Evolutionary conservation across 352 stramenopile species (phyloP).

Genomic region (Globisporangium recalcitrans): DNA sequence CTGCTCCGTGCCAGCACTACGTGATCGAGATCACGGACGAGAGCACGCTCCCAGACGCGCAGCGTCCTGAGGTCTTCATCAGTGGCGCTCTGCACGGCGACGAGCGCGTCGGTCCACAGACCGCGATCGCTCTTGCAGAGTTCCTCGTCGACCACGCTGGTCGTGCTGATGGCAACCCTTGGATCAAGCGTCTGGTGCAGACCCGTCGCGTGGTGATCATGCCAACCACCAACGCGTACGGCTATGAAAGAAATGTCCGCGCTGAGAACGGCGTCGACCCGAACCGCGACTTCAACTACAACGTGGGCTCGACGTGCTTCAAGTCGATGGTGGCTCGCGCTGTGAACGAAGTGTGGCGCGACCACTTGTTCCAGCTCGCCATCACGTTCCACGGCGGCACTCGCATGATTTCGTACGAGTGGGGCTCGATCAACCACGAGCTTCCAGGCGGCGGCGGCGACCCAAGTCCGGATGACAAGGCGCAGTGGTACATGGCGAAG

Average conservation of each 20-base stretch:
- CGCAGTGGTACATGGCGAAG: constrained; percentile 40
- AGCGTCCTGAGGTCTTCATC: constrained; percentile 92
- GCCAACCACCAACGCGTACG: constrained; percentile 90
- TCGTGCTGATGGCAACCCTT: constrained; percentile 37
- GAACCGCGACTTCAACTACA: constrained; percentile 97
- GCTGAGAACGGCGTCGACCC: constrained; percentile 87
- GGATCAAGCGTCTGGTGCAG: constrained; percentile 72
- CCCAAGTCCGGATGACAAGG: constrained; percentile 47
- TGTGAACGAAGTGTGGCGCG: constrained; percentile 94
- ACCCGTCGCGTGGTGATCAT: constrained; percentile 76
- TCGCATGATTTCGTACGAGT: constrained; percentile 94
- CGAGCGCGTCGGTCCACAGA: constrained; percentile 89
- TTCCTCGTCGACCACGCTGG: constrained; percentile 54
- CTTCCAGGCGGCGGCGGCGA: constrained; percentile 31
- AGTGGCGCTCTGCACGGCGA: constrained; percentile 93
- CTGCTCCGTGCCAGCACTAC: constrained; percentile 62
- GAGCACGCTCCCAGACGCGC: constrained; percentile 42
- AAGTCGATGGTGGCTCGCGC: constrained; percentile 89
- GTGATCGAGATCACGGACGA: constrained; percentile 85
- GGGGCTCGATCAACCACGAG: constrained; percentile 89
- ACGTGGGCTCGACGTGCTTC: constrained; percentile 85
- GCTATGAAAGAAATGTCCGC: constrained; percentile 80
- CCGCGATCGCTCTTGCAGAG: constrained; percentile 67
- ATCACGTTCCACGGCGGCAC: constrained; percentile 97
- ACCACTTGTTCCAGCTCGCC: constrained; percentile 94